Conservation (phyloP, 768 basidiomycete species). For the Obba rivulosa region DNA sequence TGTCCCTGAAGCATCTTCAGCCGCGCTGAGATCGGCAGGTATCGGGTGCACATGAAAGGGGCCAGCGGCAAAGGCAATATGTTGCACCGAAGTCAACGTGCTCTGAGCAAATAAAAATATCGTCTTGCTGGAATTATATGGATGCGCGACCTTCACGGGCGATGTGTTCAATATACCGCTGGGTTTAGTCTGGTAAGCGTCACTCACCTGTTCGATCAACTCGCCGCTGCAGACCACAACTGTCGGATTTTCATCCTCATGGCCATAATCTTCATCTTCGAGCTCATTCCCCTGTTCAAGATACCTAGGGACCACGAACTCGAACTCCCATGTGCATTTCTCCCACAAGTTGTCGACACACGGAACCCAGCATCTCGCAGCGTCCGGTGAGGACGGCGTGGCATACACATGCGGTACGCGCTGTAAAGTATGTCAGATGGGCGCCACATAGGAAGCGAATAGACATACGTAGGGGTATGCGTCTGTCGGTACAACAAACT, state of each 20-base stretch:
- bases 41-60: constrained; percentile 82
- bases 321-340: constrained; percentile 97
- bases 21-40: constrained; percentile 51
- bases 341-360: constrained; percentile 95
- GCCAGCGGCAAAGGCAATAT: constrained; percentile 92
- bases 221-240: constrained; percentile 94
- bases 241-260: constrained; percentile 55
- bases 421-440: constrained; percentile 31
- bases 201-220: constrained; percentile 81
- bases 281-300: constrained; percentile 58
- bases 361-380: constrained; percentile 98
- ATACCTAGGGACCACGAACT: constrained; percentile 87
- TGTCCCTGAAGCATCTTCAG: constrained; percentile 56
- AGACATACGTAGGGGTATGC: constrained; percentile 76
- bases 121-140: constrained; percentile 87
- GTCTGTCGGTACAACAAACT: constrained; percentile 79
- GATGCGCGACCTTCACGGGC: constrained; percentile 77
- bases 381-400: constrained; percentile 78
- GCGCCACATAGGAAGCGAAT: constrained; percentile 3
- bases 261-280: constrained; percentile 40
- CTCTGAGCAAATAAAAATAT: constrained; percentile 91
- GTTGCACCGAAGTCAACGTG: constrained; percentile 88
- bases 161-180: constrained; percentile 6
- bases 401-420: constrained; percentile 93
- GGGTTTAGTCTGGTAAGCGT: constrained; percentile 1